Conservation (phyloP, 768 basidiomycete species). For the Suillus decipiens region DNA sequence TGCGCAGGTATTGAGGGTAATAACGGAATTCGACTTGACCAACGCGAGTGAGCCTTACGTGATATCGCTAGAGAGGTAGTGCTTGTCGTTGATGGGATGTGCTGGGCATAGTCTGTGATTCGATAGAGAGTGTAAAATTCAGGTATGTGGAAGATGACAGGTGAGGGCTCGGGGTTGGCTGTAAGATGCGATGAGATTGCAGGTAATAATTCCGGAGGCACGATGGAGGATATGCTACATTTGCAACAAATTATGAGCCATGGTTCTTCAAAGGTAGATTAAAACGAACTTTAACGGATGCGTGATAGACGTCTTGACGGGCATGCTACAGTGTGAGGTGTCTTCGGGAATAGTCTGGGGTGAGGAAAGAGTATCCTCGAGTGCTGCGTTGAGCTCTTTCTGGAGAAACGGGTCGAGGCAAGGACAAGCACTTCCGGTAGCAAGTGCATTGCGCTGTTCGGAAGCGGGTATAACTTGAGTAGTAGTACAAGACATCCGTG, state of each 20-base stretch:
- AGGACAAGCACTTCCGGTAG: conserved; percentile 12
- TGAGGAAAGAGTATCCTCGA: conserved; percentile 42
- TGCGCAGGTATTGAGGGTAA: conserved; percentile 27
- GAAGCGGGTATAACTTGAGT: conserved; percentile 19
- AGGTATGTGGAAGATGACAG: conserved; percentile 39
- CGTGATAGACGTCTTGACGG: conserved; percentile 70
- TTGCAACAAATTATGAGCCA: background rate
- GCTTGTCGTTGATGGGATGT: conserved; percentile 43
- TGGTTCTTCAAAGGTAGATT: background rate
- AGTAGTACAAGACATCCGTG: conserved; percentile 4
- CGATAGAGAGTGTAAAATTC: conserved; percentile 34
- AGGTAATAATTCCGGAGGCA: conserved; percentile 51
- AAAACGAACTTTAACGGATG: conserved; percentile 80
- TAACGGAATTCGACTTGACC: conserved; percentile 36
- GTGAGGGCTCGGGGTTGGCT: conserved; percentile 19
- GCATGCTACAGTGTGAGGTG: conserved; percentile 1
- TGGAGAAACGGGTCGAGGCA: conserved; percentile 36
- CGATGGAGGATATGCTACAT: conserved; percentile 53
- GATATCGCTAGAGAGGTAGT: conserved; percentile 16
- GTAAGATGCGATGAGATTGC: conserved; percentile 41
- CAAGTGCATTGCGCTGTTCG: conserved; percentile 27
- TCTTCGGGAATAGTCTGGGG: conserved; percentile 11
- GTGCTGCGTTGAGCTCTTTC: conserved; percentile 54
- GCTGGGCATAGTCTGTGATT: conserved; percentile 42
- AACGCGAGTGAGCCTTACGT: conserved; percentile 37